Evolutionary conservation across 176 grass and related monocot species (phyloP).

Genomic region (Neostapfia colusana): DNA sequence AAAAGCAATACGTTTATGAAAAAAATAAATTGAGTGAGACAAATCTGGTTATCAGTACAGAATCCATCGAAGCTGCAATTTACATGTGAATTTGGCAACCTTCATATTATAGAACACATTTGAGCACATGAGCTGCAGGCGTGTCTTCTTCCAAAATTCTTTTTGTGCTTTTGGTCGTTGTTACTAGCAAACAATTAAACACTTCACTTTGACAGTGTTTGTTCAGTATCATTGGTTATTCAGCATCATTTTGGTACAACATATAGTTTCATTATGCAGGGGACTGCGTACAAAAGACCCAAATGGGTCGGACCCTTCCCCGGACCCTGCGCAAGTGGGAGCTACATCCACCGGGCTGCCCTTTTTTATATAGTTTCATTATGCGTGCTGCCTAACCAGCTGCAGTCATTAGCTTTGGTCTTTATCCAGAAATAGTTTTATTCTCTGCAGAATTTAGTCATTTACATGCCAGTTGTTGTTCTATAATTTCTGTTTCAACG

Average conservation of each 20-base stretch:
- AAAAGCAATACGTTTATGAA: slow-evolving; percentile 8
- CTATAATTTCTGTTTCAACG: slow-evolving; percentile 13
- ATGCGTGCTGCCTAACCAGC: slow-evolving; percentile 13
- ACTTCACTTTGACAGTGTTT: background rate
- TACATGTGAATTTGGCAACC: slow-evolving; percentile 16
- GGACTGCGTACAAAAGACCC: too few relatives aligned
- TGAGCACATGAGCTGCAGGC: slow-evolving; percentile 6
- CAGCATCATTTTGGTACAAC: background rate
- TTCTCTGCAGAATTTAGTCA: slow-evolving; percentile 12
- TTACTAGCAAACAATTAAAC: slow-evolving; percentile 27
- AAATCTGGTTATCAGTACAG: slow-evolving; percentile 1
- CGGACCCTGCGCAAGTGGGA: too few relatives aligned
- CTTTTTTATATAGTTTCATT: too few relatives aligned
- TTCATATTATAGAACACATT: background rate
- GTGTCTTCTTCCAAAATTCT: background rate
- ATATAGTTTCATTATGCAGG: slow-evolving; percentile 14
- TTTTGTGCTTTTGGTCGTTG: slow-evolving; percentile 9
- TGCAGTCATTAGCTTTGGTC: slow-evolving; percentile 9
- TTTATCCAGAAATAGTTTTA: slow-evolving; percentile 4
- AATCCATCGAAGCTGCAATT: slow-evolving; percentile 8
- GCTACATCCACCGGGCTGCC: too few relatives aligned
- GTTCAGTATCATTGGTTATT: slow-evolving; percentile 10
- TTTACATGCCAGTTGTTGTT: slow-evolving; percentile 22
- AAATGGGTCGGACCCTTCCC: too few relatives aligned
- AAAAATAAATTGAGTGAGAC: background rate